phyloP scores from a whole-genome alignment of 2,329 filamentous ascomycete genomes.

The Nothophoma quercina region DNA sequence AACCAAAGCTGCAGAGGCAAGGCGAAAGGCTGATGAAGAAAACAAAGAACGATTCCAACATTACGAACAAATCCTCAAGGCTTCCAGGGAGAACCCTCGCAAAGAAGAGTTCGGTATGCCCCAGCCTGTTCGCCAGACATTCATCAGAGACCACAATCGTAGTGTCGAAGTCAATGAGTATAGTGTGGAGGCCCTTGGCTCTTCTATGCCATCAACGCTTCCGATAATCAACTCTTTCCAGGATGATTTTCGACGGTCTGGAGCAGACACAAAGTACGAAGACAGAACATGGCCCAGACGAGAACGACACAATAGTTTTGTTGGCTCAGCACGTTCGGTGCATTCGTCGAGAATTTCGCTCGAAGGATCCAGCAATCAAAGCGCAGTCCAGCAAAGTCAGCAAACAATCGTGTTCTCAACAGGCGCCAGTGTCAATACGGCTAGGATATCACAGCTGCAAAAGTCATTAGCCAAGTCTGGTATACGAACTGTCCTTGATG shows the following conservation, averaged over 20 bases:
- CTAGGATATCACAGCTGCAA: background rate
- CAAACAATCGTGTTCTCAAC: background rate
- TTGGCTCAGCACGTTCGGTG: background rate
- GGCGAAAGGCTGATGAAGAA: background rate
- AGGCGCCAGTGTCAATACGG: background rate
- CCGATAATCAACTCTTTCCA: background rate
- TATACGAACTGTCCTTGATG: background rate
- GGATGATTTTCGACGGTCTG: background rate
- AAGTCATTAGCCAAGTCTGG: background rate
- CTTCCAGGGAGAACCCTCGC: background rate
- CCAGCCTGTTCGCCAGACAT: constrained; percentile 20
- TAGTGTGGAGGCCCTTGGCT: constrained; percentile 7
- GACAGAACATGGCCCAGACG: background rate
- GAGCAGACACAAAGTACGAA: background rate
- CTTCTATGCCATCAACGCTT: background rate
- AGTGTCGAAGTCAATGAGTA: constrained; percentile 33
- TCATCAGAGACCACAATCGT: constrained; percentile 21
- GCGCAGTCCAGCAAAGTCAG: background rate
- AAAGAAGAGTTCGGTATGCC: background rate
- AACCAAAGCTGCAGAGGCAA: background rate
- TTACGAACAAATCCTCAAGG: background rate
- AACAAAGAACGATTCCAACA: background rate
- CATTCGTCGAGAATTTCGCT: background rate
- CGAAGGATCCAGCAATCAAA: background rate
- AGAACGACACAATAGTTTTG: background rate